These are phyloP conservation scores for Lentinula boryana DNA, from an alignment of 768 basidiomycete species.

Conservation along the genomic window DNA sequence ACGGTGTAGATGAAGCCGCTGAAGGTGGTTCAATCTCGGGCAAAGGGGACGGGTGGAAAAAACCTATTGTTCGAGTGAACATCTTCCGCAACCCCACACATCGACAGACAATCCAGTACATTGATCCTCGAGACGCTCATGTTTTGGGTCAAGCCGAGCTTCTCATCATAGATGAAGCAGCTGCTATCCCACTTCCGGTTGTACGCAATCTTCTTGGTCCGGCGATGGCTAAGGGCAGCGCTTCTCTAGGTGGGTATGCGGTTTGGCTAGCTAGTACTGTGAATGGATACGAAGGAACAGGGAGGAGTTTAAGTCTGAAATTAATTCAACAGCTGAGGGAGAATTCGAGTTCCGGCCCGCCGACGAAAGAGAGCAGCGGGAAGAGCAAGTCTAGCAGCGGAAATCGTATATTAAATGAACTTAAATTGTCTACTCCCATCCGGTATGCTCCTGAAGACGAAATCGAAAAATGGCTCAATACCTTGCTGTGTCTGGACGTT, in stretches of 20 bases:
- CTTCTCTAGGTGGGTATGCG: conserved; percentile 49
- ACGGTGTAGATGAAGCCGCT: neutral
- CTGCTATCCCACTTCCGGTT: conserved; percentile 94
- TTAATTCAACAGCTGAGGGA: conserved; percentile 96
- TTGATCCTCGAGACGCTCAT: conserved; percentile 96
- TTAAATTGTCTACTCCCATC: conserved; percentile 93
- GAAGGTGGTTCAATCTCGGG: neutral
- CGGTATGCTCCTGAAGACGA: conserved; percentile 84
- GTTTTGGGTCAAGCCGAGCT: conserved; percentile 97
- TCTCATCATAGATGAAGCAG: conserved; percentile 97
- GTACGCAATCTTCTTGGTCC: conserved; percentile 92
- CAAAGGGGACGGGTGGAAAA: neutral
- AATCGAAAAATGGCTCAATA: conserved; percentile 93
- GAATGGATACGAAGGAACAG: conserved; percentile 99
- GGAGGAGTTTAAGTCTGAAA: conserved; percentile 96
- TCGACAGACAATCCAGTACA: conserved; percentile 58
- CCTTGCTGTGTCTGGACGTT: conserved; percentile 84
- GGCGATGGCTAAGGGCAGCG: conserved; percentile 4
- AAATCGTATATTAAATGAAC: conserved; percentile 82
- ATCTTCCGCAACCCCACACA: conserved; percentile 6
- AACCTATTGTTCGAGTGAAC: conserved; percentile 6
- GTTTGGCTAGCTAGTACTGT: conserved; percentile 99
- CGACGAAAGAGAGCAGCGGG: conserved; percentile 33
- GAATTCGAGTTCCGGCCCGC: conserved; percentile 55
- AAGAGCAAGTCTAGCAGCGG: conserved; percentile 55